phyloP scores from a whole-genome alignment of 768 basidiomycete species.

The Crassisporium funariophilum region DNA sequence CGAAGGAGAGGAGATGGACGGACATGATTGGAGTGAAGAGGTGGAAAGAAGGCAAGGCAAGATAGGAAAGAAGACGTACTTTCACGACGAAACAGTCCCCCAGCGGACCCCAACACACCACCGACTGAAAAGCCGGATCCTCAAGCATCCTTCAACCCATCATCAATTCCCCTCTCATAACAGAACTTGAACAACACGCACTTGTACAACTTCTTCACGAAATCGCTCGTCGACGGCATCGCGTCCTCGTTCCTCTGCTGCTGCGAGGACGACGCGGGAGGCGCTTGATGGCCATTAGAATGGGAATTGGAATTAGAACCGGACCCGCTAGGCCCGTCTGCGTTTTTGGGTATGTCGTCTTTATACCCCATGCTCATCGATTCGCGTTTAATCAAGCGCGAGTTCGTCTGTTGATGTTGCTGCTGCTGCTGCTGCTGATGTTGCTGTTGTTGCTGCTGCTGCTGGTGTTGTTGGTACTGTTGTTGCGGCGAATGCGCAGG shows the following conservation, averaged over 20 bases:
- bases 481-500: neutral
- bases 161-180: neutral
- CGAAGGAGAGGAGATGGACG: neutral
- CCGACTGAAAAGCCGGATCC: slow-evolving; percentile 66
- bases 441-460: slow-evolving; percentile 21
- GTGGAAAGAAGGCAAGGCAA: slow-evolving; percentile 1
- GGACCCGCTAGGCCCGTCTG: slow-evolving; percentile 9
- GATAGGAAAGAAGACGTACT: slow-evolving; percentile 28
- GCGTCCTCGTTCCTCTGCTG: slow-evolving; percentile 50
- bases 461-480: slow-evolving; percentile 12
- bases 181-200: slow-evolving; percentile 33
- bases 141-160: slow-evolving; percentile 74
- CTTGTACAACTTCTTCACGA: slow-evolving; percentile 95
- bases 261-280: too few species aligned
- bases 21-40: neutral
- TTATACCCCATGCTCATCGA: too few species aligned
- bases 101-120: slow-evolving; percentile 82
- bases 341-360: slow-evolving; percentile 12
- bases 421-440: slow-evolving; percentile 25
- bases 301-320: slow-evolving; percentile 1
- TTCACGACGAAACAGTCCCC: slow-evolving; percentile 94
- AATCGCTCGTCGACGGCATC: slow-evolving; percentile 89
- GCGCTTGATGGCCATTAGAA: slow-evolving; percentile 2
- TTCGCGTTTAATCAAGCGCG: slow-evolving; percentile 31
- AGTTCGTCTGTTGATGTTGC: slow-evolving; percentile 26